Evolutionary conservation across 176 grass and related monocot genomes (phyloP).

Genomic region (Alopecurus myosuroides): DNA sequence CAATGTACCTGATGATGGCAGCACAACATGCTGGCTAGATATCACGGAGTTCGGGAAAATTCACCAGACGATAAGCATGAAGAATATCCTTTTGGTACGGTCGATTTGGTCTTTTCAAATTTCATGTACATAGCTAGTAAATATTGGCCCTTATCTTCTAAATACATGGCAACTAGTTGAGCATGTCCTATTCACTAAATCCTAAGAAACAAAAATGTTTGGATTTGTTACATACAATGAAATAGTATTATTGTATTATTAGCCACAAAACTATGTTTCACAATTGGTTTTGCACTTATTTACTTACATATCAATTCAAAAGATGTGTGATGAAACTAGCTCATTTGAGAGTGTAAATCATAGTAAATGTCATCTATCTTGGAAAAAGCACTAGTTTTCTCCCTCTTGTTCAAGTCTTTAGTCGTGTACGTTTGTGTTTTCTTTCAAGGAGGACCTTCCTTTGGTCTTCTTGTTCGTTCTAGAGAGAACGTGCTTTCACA

Average conservation of each 20-base stretch:
- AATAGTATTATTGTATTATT: neutral
- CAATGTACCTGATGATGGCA: constrained; percentile 14
- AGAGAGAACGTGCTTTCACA: constrained; percentile 35
- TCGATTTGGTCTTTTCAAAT: neutral
- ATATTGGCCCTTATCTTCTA: neutral
- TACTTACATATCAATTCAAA: too few relatives aligned
- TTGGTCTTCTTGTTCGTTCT: neutral
- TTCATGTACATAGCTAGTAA: neutral
- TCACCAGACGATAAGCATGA: neutral
- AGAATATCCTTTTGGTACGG: neutral
- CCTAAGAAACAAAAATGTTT: neutral
- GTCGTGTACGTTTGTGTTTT: neutral
- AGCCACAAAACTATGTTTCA: neutral
- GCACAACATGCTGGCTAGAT: neutral
- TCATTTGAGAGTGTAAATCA: neutral
- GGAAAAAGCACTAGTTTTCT: too few relatives aligned
- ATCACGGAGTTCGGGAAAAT: neutral
- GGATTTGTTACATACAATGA: neutral
- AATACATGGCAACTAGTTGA: neutral
- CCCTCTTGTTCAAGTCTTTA: neutral
- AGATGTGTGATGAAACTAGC: neutral
- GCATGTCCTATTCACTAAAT: neutral
- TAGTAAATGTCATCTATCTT: neutral
- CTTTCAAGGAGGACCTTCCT: neutral
- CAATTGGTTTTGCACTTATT: neutral